Base-by-base conservation (phyloP, 805 yeast species). In the Starmerella davenportii region DNA sequence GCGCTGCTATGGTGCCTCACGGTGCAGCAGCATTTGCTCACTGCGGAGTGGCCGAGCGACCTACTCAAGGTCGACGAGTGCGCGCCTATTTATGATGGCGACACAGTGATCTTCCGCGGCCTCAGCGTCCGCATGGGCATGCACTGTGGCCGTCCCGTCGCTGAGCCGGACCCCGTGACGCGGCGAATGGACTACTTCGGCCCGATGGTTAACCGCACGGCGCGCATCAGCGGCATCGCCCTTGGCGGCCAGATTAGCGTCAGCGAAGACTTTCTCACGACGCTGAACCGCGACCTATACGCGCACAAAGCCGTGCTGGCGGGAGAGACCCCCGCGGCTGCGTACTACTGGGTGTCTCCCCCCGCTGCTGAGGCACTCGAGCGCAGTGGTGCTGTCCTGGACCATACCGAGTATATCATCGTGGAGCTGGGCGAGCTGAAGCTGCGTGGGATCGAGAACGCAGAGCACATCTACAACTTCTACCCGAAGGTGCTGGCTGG, bases 131-230 rank as follows among this genome's bases (percentile, higher is more conserved):
- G 99, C 53, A 90, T 90, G 96, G 99, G 99, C 43, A 71, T 82
- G 31, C 96, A 90, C 57, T 90, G 96, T 93, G 99, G 99, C 45
- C 67, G 78, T 1, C 96, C 99, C 0, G 95, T 87, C 31, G 81
- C 93, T 51, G 99, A 90, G 57, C 70, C 78, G 5, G 99, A 90
- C 62, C 77, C 87, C 43, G 85, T 85, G 38, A 90, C 98, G 0
- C 73, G 84, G 48, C 74, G 99, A 63, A 90, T 90, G 98, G 99
- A 90, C 60, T 90, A 90, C 58, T 79, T 90, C 51, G 99, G 99
- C 0, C 98, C 99, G 0, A 85, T 90, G 84, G 99, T 90, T 24
- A 90, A 90, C 52, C 68, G 94, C 37, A 81, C 99, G 1, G 76
- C 96, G 1, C 69, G 99, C 51, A 87, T 90, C 20, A 76, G 85